A percentile compares a stretch with the other conserved stretches of the same genome.
Evolutionary conservation across 345 rosid species (phyloP).

Genomic region (Citrus cavaleriei): DNA sequence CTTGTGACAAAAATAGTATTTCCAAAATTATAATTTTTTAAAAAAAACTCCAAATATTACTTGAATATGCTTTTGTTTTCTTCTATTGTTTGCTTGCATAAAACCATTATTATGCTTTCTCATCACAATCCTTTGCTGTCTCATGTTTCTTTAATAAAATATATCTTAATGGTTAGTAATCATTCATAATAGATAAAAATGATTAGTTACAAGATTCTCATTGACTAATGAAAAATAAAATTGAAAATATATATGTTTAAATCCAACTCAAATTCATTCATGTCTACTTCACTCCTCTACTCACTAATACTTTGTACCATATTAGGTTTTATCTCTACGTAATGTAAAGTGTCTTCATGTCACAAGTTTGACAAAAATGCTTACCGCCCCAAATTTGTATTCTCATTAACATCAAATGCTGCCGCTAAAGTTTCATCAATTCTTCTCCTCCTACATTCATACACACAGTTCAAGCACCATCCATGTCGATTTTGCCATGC

Average conservation of each 20-base stretch:
- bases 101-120: too few relatives aligned
- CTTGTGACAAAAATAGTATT: too few relatives aligned
- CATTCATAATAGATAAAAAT: not conserved
- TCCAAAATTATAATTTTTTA: too few relatives aligned
- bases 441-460: too few relatives aligned
- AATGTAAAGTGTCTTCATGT: not conserved
- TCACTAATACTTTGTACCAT: conserved; percentile 4
- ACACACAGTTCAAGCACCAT: too few relatives aligned
- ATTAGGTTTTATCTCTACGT: conserved; percentile 22
- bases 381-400: not conserved
- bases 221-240: not conserved
- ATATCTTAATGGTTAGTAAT: not conserved
- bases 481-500: not conserved
- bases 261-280: conserved; percentile 9
- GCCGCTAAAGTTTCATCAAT: too few relatives aligned
- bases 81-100: not conserved
- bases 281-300: conserved; percentile 10
- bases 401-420: too few relatives aligned
- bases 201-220: conserved; percentile 20
- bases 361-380: conserved; percentile 13
- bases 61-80: not conserved
- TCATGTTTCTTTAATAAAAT: not conserved
- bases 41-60: not conserved
- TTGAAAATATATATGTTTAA: not conserved
- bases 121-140: not conserved